These are phyloP conservation scores for Termitomyces heimii DNA, from an alignment of 768 basidiomycete genomes.

Conservation along the genomic window DNA sequence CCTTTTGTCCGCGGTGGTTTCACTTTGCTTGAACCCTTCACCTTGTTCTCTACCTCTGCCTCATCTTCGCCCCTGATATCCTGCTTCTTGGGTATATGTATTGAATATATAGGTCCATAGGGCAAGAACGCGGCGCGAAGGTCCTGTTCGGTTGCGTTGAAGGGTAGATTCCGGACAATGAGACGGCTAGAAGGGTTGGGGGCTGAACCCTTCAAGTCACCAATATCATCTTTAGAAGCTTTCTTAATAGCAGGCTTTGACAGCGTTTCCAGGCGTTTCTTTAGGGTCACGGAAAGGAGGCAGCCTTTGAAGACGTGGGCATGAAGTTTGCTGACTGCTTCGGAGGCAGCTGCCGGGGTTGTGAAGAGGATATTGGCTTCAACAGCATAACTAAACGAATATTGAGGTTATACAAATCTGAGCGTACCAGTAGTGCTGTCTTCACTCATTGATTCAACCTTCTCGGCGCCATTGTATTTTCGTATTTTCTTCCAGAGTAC, in stretches of 20 bases:
- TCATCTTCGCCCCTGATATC: conserved; percentile 11
- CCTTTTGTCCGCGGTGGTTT: conserved; percentile 51
- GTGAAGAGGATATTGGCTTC: conserved; percentile 71
- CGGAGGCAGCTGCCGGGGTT: conserved; percentile 58
- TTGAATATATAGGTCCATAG: conserved; percentile 80
- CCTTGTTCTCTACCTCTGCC: conserved; percentile 24
- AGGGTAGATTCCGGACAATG: conserved; percentile 89
- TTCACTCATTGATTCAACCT: conserved; percentile 45
- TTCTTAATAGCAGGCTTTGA: conserved; percentile 36
- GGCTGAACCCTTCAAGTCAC: conserved; percentile 23
- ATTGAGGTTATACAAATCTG: neutral
- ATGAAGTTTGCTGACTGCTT: conserved; percentile 77
- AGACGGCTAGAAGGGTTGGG: conserved; percentile 75
- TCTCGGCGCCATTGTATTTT: conserved; percentile 73
- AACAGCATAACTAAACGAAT: neutral
- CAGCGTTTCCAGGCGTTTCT: conserved; percentile 75
- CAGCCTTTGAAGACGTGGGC: conserved; percentile 90
- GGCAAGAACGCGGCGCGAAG: conserved; percentile 82
- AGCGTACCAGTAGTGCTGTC: conserved; percentile 45
- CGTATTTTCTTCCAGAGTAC: conserved; percentile 81
- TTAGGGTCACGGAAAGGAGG: conserved; percentile 80
- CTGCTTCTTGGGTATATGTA: conserved; percentile 60
- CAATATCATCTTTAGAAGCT: conserved; percentile 13
- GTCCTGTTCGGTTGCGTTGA: conserved; percentile 77
- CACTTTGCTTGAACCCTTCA: conserved; percentile 16